phyloP scores from a whole-genome alignment of 1,284 basidiomycete species.

The Naganishia sp. region DNA sequence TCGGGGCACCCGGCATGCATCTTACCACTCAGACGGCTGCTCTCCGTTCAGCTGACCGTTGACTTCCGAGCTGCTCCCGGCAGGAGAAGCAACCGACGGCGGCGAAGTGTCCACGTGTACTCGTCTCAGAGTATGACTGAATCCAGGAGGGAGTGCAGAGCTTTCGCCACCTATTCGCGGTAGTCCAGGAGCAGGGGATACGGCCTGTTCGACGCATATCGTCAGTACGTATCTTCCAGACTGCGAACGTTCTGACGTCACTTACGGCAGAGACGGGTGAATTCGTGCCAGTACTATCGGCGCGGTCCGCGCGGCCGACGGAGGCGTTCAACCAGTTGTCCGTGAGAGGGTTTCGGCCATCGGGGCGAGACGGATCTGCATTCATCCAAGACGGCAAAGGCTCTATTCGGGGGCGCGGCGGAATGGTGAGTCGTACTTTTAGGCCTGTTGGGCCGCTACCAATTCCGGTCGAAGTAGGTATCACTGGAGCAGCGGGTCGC shows the following conservation, averaged over 20 bases:
- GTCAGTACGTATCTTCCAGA: background rate
- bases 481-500: background rate
- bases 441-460: background rate
- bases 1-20: background rate
- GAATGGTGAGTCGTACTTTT: constrained; percentile 8
- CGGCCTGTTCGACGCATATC: background rate
- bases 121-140: constrained; percentile 13
- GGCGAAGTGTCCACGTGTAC: constrained; percentile 17
- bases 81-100: constrained; percentile 11
- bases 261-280: constrained; percentile 12
- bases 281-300: constrained; percentile 18
- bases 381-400: constrained; percentile 25
- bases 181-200: constrained; percentile 3
- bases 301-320: background rate
- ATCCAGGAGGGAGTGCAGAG: constrained; percentile 9
- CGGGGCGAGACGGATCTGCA: background rate
- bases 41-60: constrained; percentile 1
- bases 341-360: background rate
- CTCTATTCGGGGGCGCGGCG: constrained; percentile 19
- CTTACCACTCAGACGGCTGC: background rate
- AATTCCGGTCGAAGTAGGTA: background rate
- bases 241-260: background rate
- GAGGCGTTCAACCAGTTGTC: constrained; percentile 10
- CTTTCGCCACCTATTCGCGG: background rate
- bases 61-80: constrained; percentile 12